Conservation (phyloP, 2,329 filamentous ascomycete genomes). For the Neonectria neomacrospora region DNA sequence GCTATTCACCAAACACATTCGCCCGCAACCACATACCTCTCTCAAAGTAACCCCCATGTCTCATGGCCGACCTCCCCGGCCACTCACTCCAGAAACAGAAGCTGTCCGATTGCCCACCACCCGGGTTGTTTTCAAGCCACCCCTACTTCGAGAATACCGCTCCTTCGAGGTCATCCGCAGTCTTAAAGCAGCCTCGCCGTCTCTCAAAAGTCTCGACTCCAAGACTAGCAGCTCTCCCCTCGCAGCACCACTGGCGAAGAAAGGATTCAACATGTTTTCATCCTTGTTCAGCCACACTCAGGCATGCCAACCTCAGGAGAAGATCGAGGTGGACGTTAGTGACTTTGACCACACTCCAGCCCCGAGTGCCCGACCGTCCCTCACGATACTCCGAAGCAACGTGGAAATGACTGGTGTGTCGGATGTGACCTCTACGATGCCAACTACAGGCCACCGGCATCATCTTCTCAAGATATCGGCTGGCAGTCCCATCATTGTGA, state of each 20-base stretch:
- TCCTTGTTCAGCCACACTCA: conserved; percentile 39
- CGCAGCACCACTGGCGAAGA: background rate
- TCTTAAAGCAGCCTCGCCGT: conserved; percentile 1
- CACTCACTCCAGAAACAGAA: conserved; percentile 19
- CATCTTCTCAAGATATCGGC: conserved; percentile 41
- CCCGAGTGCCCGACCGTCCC: conserved; percentile 46
- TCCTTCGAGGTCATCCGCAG: background rate
- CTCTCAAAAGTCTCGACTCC: conserved; percentile 1
- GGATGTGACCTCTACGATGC: conserved; percentile 18
- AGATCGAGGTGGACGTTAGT: conserved; percentile 35
- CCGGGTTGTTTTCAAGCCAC: background rate
- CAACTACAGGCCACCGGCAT: conserved; percentile 30
- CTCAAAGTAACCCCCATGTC: conserved; percentile 24
- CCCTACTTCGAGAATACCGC: background rate
- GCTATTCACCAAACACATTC: conserved; percentile 15
- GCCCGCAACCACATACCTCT: conserved; percentile 3
- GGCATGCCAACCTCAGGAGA: conserved; percentile 32
- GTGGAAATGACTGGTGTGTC: conserved; percentile 12
- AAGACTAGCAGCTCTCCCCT: background rate
- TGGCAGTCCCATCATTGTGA: conserved; percentile 30
- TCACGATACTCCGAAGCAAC: conserved; percentile 36
- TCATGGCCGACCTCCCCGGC: conserved; percentile 16
- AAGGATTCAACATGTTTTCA: conserved; percentile 35
- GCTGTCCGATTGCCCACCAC: background rate
- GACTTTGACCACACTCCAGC: conserved; percentile 50